Evolutionary conservation across 2,329 filamentous ascomycete species (phyloP).

Genomic region (Penicillium sp.): DNA sequence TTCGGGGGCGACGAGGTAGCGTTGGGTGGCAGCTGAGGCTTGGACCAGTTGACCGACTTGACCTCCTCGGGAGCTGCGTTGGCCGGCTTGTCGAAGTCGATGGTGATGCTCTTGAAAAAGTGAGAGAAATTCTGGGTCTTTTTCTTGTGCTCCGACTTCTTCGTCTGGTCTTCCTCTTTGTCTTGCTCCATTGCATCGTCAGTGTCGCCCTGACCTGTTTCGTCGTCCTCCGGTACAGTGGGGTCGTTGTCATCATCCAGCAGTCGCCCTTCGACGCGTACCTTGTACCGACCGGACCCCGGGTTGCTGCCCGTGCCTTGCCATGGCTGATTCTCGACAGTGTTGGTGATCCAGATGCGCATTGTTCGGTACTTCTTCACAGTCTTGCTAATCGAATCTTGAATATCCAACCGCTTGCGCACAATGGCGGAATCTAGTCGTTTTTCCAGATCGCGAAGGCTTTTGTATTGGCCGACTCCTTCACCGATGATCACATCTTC

Average conservation of each 20-base stretch:
- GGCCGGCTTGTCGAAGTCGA: constrained; percentile 47
- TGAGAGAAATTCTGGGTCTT: constrained; percentile 43
- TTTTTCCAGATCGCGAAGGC: constrained; percentile 79
- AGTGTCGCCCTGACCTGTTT: constrained; percentile 33
- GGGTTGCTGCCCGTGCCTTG: constrained; percentile 47
- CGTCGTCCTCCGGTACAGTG: constrained; percentile 46
- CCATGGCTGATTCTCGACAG: constrained; percentile 90
- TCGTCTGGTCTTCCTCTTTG: constrained; percentile 30
- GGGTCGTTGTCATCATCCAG: constrained; percentile 62
- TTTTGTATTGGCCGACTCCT: constrained; percentile 72
- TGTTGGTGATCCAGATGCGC: constrained; percentile 92
- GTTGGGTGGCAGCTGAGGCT: constrained; percentile 55
- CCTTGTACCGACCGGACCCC: constrained; percentile 56
- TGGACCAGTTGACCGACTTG: constrained; percentile 72
- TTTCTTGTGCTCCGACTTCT: constrained; percentile 26
- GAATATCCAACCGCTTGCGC: constrained; percentile 84
- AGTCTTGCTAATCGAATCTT: constrained; percentile 70
- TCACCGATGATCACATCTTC: constrained; percentile 78
- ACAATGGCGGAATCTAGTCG: constrained; percentile 88
- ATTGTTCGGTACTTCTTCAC: constrained; percentile 77
- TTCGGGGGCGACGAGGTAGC: constrained; percentile 53
- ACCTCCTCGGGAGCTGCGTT: constrained; percentile 40
- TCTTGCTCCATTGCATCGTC: constrained; percentile 58
- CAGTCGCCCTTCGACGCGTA: constrained; percentile 85
- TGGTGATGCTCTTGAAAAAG: constrained; percentile 49